phyloP scores from a whole-genome alignment of 2,329 filamentous ascomycete species.

The Fusarium sp. region DNA sequence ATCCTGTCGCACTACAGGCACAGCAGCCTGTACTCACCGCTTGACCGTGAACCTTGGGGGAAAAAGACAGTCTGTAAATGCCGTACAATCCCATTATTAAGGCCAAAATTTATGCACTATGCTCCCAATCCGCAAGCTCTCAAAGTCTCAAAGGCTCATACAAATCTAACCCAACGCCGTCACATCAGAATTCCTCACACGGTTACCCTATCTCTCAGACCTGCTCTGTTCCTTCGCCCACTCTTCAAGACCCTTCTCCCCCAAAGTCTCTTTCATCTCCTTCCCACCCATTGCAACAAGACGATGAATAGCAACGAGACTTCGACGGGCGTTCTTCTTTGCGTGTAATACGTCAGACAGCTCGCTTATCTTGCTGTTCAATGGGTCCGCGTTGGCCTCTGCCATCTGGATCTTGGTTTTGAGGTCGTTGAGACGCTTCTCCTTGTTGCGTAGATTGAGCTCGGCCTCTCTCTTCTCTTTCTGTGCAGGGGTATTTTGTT shows the following conservation, averaged over 20 bases:
- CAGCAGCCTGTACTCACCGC: no score
- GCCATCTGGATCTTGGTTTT: not conserved
- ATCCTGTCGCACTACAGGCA: no score
- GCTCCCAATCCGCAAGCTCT: no score
- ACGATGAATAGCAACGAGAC: not conserved
- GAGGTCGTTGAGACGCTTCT: not conserved
- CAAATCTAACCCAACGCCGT: not conserved
- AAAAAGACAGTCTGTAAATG: no score
- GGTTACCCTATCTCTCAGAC: not conserved
- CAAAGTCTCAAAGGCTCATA: not conserved
- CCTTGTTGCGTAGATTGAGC: rapidly evolving
- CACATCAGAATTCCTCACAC: no score
- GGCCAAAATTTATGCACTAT: no score
- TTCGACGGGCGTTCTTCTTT: not conserved
- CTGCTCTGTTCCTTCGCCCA: not conserved
- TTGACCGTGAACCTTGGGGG: no score
- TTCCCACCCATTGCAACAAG: not conserved
- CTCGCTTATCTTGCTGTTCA: not conserved
- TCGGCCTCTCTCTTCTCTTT: not conserved
- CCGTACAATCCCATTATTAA: no score
- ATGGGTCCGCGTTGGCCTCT: not conserved
- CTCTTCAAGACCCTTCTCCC: not conserved
- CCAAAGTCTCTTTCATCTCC: not conserved
- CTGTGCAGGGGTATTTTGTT: not conserved
- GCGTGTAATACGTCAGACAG: not conserved